Percentiles rank a stretch among this genome's conserved stretches.
Conservation (phyloP, 2,329 filamentous ascomycete species). For the Calonectria fujianensis region DNA sequence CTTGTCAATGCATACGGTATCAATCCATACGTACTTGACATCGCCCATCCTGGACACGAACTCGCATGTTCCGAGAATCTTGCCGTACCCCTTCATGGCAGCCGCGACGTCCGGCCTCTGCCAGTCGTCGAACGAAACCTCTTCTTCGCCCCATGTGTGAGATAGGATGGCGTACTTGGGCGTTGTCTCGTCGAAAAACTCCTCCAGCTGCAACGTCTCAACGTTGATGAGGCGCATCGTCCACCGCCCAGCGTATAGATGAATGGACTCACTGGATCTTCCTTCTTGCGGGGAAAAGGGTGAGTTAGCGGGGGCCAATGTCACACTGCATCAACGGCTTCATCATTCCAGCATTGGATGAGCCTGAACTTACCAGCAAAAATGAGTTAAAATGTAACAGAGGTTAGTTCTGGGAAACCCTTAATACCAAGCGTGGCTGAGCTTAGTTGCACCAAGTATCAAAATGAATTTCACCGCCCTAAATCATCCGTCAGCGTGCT, state of each 20-base stretch:
- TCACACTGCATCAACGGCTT: neutral
- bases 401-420: neutral
- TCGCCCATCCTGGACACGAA: slow-evolving; percentile 11
- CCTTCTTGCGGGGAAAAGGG: slow-evolving; percentile 2
- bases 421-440: neutral
- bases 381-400: neutral
- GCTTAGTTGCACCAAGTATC: neutral
- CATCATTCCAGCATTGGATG: neutral
- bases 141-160: slow-evolving; percentile 41
- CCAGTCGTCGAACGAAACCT: slow-evolving; percentile 43
- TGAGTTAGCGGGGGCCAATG: neutral
- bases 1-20: slow-evolving; percentile 46
- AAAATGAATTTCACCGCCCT: slow-evolving; percentile 7
- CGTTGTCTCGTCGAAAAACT: slow-evolving; percentile 36
- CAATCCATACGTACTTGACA: slow-evolving; percentile 38
- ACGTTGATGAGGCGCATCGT: slow-evolving; percentile 43
- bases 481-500: slow-evolving; percentile 1
- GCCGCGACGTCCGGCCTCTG: slow-evolving; percentile 12
- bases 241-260: neutral
- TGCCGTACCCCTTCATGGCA: slow-evolving; percentile 35
- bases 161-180: slow-evolving; percentile 42
- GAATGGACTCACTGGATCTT: neutral
- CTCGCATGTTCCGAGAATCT: slow-evolving; percentile 38
- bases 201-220: slow-evolving; percentile 38
- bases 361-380: neutral